phyloP scores from a whole-genome alignment of 23 red algal genomes.

The Gracilaria gracilis region DNA sequence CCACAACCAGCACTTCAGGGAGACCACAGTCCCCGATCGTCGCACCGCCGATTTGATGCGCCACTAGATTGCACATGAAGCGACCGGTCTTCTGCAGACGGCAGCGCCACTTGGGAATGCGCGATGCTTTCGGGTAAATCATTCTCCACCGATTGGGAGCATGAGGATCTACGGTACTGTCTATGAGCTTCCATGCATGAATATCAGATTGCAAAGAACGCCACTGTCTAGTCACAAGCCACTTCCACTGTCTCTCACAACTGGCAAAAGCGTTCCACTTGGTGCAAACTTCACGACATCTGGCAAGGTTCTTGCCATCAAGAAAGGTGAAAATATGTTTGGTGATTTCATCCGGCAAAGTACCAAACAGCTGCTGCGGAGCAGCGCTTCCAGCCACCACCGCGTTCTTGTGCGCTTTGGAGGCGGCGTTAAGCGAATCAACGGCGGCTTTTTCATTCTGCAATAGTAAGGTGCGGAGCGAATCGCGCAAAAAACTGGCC shows the following conservation, averaged over 20 bases:
- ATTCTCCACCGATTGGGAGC: conserved; percentile 69
- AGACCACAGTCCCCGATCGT: conserved; percentile 69
- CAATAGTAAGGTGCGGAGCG: conserved; percentile 86
- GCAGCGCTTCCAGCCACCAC: background rate
- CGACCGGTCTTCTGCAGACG: conserved; percentile 98
- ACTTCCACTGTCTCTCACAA: conserved; percentile 93
- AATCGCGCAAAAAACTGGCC: conserved; percentile 94
- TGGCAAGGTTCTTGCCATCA: conserved; percentile 80
- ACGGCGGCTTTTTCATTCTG: conserved; percentile 65
- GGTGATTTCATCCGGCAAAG: conserved; percentile 88
- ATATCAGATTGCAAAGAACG: conserved; percentile 84
- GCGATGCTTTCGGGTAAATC: conserved; percentile 82
- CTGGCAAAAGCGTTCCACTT: conserved; percentile 91
- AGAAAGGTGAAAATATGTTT: conserved; percentile 93
- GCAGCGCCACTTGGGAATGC: conserved; percentile 76
- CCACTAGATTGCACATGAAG: conserved; percentile 96
- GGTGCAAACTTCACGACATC: conserved; percentile 78
- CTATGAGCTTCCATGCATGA: conserved; percentile 82
- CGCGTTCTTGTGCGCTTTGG: conserved; percentile 17
- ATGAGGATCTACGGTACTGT: conserved; percentile 61
- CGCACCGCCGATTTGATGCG: conserved; percentile 93
- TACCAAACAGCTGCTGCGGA: conserved; percentile 31
- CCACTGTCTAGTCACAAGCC: conserved; percentile 76
- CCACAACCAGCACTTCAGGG: conserved; percentile 85
- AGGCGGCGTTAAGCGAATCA: conserved; percentile 23